phyloP scores from a whole-genome alignment of 805 yeast genomes.

The Schwanniomyces vanrijiae region DNA sequence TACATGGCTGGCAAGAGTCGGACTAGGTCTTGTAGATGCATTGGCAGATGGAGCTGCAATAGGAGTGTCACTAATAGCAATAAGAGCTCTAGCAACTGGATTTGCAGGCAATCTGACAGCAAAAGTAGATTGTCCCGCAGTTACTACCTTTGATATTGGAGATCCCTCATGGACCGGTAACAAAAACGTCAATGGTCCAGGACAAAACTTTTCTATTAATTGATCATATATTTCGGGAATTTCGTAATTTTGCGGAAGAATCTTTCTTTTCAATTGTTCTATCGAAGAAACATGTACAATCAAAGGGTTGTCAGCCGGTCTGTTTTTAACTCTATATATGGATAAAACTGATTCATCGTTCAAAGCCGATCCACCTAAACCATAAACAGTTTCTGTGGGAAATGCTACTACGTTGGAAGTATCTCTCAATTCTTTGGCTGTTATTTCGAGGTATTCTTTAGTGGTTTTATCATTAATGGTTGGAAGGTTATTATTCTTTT shows the following conservation, averaged over 20 bases:
- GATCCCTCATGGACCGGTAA: conserved; percentile 55
- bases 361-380: conserved; percentile 86
- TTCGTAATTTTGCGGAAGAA: conserved; percentile 47
- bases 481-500: conserved; percentile 40
- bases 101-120: conserved; percentile 89
- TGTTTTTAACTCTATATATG: conserved; percentile 84
- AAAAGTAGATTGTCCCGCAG: conserved; percentile 85
- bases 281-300: conserved; percentile 85
- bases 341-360: conserved; percentile 68
- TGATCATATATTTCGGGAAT: conserved; percentile 71
- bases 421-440: conserved; percentile 54
- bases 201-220: conserved; percentile 79
- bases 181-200: conserved; percentile 90
- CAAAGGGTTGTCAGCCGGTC: conserved; percentile 95
- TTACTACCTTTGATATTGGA: conserved; percentile 70
- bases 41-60: conserved; percentile 98
- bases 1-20: conserved; percentile 87
- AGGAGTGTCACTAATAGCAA: conserved; percentile 81
- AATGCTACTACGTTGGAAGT: conserved; percentile 75
- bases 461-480: conserved; percentile 55
- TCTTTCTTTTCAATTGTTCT: conserved; percentile 63
- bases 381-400: conserved; percentile 97
- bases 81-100: conserved; percentile 87
- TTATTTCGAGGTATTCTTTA: conserved; percentile 48
- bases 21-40: conserved; percentile 93